phyloP scores from a whole-genome alignment of 805 yeast genomes.

The Metschnikowia gelsemii region DNA sequence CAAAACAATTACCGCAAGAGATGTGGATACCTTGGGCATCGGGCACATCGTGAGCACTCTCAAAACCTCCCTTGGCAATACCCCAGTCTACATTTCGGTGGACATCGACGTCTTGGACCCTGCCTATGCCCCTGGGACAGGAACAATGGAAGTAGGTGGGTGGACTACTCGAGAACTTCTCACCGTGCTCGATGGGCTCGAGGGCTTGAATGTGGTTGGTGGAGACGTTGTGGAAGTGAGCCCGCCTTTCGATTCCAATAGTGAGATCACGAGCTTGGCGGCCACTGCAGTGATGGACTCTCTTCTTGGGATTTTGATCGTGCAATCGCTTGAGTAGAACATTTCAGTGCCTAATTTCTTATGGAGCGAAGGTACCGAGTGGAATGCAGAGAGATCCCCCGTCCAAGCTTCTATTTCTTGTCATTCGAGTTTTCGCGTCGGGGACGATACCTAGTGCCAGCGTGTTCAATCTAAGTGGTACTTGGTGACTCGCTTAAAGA shows the following conservation, averaged over 20 bases:
- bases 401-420: too few relatives aligned
- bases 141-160: constrained; percentile 78
- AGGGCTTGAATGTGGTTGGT: constrained; percentile 62
- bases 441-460: too few relatives aligned
- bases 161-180: constrained; percentile 62
- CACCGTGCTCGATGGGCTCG: constrained; percentile 56
- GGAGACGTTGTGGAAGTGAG: constrained; percentile 76
- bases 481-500: too few relatives aligned
- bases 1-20: constrained; percentile 44
- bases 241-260: constrained; percentile 61
- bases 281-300: constrained; percentile 64
- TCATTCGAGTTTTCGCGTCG: too few relatives aligned
- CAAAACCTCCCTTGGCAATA: constrained; percentile 34
- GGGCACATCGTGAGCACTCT: constrained; percentile 40
- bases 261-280: constrained; percentile 61
- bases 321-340: constrained; percentile 12
- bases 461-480: too few relatives aligned
- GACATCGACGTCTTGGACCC: constrained; percentile 72
- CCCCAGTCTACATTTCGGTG: constrained; percentile 46
- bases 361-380: neutral
- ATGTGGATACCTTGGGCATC: constrained; percentile 44
- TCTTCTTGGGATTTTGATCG: constrained; percentile 46
- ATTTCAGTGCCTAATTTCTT: neutral
- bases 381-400: too few relatives aligned
- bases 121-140: constrained; percentile 73